phyloP scores from a whole-genome alignment of 768 basidiomycete genomes.

The Collybia sordida region DNA sequence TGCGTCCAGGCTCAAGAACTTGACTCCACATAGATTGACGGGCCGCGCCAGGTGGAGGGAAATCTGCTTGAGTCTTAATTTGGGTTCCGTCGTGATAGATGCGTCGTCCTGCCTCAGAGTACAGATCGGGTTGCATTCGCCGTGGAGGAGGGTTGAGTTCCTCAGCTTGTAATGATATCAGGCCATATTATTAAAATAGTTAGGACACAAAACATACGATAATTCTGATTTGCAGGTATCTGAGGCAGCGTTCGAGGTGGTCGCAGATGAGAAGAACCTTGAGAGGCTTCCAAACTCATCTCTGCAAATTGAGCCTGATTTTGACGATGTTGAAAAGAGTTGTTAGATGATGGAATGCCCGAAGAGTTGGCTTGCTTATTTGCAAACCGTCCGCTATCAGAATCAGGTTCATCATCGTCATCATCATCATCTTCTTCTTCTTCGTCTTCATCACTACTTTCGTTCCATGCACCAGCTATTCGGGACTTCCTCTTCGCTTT shows the following conservation, averaged over 20 bases:
- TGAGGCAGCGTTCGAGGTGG: slow-evolving; percentile 68
- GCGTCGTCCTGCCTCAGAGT: slow-evolving; percentile 46
- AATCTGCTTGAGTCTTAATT: slow-evolving; percentile 55
- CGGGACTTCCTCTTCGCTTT: slow-evolving; percentile 61
- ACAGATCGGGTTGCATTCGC: slow-evolving; percentile 55
- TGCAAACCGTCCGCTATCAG: slow-evolving; percentile 53
- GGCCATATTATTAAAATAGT: slow-evolving; percentile 8
- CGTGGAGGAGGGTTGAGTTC: slow-evolving; percentile 42
- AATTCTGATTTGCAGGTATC: slow-evolving; percentile 45
- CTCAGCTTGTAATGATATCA: slow-evolving; percentile 29
- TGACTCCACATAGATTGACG: slow-evolving; percentile 87
- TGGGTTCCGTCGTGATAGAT: slow-evolving; percentile 57
- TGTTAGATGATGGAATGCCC: slow-evolving; percentile 19
- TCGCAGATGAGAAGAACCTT: slow-evolving; percentile 47
- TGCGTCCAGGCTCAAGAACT: slow-evolving; percentile 71
- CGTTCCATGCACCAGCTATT: slow-evolving; percentile 60
- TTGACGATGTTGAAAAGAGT: slow-evolving; percentile 26
- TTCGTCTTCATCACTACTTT: slow-evolving; percentile 82
- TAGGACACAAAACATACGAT: slow-evolving; percentile 39
- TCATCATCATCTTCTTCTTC: slow-evolving; percentile 84
- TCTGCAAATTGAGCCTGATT: slow-evolving; percentile 22
- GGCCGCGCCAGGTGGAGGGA: slow-evolving; percentile 50
- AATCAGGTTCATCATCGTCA: slow-evolving; percentile 72
- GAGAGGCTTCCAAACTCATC: slow-evolving; percentile 19
- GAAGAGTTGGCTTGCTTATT: slow-evolving; percentile 20